Conservation (phyloP, 768 basidiomycete genomes). For the Auricularia heimuer region DNA sequence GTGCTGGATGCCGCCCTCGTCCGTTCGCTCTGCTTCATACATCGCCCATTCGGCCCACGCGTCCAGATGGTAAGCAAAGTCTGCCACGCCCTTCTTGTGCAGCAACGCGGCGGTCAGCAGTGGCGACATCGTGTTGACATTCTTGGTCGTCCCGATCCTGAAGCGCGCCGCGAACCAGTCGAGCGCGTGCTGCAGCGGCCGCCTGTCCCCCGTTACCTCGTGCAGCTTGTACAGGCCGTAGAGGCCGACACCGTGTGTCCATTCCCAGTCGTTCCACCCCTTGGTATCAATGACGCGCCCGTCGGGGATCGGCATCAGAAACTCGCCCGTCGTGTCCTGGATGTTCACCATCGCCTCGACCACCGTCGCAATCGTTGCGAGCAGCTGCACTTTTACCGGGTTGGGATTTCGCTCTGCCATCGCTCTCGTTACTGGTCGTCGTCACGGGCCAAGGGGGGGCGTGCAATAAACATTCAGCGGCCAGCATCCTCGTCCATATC, state of each 20-base stretch:
- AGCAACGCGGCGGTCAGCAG: constrained; percentile 36
- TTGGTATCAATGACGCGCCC: constrained; percentile 48
- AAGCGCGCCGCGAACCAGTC: constrained; percentile 43
- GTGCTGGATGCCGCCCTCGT: constrained; percentile 39
- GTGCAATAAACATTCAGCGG: no score
- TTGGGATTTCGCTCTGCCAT: constrained; percentile 28
- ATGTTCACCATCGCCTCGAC: constrained; percentile 41
- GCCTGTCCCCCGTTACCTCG: constrained; percentile 30
- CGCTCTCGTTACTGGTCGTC: not conserved
- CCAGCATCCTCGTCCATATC: no score
- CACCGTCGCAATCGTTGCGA: constrained; percentile 26
- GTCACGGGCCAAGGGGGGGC: no score
- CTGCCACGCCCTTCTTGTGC: constrained; percentile 26
- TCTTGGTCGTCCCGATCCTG: constrained; percentile 43
- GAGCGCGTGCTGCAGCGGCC: constrained; percentile 30
- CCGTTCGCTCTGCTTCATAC: constrained; percentile 36
- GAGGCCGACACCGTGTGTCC: constrained; percentile 36
- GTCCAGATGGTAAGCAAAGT: constrained; percentile 31
- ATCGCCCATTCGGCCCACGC: constrained; percentile 46
- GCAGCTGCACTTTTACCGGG: constrained; percentile 18
- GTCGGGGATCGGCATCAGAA: constrained; percentile 37
- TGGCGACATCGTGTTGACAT: constrained; percentile 50
- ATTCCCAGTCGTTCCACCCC: constrained; percentile 51
- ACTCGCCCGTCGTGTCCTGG: constrained; percentile 43
- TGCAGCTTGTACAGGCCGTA: constrained; percentile 33